These are phyloP conservation scores for Penicillium digitatum DNA, from an alignment of 2,329 filamentous ascomycete species.

Conservation along the genomic window DNA sequence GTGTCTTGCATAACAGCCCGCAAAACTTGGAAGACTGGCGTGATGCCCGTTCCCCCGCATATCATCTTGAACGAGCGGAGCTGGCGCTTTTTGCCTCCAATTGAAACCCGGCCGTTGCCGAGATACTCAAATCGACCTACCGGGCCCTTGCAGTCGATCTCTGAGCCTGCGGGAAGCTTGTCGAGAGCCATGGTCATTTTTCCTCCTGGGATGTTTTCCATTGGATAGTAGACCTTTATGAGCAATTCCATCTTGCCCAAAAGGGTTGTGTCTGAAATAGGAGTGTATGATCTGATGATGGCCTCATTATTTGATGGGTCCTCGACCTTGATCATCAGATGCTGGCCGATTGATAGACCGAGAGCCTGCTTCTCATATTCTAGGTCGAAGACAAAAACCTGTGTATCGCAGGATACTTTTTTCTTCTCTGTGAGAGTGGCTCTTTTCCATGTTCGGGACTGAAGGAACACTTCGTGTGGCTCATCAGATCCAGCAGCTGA, in stretches of 20 bases:
- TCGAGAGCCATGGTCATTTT: constrained; percentile 81
- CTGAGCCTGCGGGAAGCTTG: constrained; percentile 64
- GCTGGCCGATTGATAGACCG: constrained; percentile 79
- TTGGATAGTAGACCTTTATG: constrained; percentile 75
- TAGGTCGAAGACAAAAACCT: constrained; percentile 75
- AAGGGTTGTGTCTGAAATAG: constrained; percentile 62
- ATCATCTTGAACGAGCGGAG: constrained; percentile 78
- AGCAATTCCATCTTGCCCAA: constrained; percentile 68
- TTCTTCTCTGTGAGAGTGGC: constrained; percentile 65
- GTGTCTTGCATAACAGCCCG: constrained; percentile 65
- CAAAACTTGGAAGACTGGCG: constrained; percentile 83
- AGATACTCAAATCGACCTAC: constrained; percentile 81
- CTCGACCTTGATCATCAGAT: constrained; percentile 76
- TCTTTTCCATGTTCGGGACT: constrained; percentile 69
- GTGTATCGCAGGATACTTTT: constrained; percentile 70
- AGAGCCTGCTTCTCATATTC: constrained; percentile 66
- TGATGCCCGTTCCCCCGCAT: constrained; percentile 83
- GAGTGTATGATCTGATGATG: constrained; percentile 84
- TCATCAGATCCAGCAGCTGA: constrained; percentile 41
- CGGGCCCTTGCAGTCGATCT: constrained; percentile 81
- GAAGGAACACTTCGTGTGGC: constrained; percentile 62
- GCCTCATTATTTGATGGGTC: constrained; percentile 65
- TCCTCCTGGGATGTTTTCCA: constrained; percentile 57
- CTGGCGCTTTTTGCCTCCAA: constrained; percentile 55
- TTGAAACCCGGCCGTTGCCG: constrained; percentile 59